These are phyloP conservation scores for Boletus fagicola DNA, from an alignment of 768 basidiomycete species.

Conservation along the genomic window DNA sequence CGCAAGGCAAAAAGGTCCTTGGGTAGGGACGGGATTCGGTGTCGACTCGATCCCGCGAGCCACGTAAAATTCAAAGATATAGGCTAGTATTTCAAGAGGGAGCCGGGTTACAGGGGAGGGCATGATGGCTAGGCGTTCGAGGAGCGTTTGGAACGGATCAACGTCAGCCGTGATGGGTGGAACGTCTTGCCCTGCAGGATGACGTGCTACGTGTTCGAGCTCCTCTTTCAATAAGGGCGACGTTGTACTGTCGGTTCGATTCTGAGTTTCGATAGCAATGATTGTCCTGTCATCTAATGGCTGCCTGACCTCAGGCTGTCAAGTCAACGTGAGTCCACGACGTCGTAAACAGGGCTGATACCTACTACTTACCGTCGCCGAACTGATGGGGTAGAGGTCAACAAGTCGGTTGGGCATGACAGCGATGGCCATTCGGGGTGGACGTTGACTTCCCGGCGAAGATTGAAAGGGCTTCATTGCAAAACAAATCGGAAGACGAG, in stretches of 20 bases:
- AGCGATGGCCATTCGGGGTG: background rate
- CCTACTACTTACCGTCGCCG: background rate
- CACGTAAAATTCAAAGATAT: constrained; percentile 14
- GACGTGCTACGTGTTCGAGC: background rate
- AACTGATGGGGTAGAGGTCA: background rate
- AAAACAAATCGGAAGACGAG: too few relatives aligned
- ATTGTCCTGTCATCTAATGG: background rate
- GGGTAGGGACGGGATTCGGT: background rate
- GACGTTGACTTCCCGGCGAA: background rate
- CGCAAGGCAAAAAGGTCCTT: constrained; percentile 12
- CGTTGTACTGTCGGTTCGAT: background rate
- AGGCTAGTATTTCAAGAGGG: constrained; percentile 37
- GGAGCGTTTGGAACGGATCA: background rate
- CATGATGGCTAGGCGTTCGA: background rate
- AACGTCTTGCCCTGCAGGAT: background rate
- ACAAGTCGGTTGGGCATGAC: background rate
- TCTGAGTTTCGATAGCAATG: background rate
- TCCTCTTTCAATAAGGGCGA: background rate
- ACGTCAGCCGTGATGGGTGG: background rate
- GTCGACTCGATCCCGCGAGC: background rate
- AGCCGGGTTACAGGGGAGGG: constrained; percentile 8
- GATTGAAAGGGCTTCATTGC: background rate
- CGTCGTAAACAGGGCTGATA: background rate
- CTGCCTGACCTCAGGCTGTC: background rate
- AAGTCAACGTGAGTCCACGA: background rate